Conservation (phyloP, 352 stramenopile species). For the Globisporangium polare region DNA sequence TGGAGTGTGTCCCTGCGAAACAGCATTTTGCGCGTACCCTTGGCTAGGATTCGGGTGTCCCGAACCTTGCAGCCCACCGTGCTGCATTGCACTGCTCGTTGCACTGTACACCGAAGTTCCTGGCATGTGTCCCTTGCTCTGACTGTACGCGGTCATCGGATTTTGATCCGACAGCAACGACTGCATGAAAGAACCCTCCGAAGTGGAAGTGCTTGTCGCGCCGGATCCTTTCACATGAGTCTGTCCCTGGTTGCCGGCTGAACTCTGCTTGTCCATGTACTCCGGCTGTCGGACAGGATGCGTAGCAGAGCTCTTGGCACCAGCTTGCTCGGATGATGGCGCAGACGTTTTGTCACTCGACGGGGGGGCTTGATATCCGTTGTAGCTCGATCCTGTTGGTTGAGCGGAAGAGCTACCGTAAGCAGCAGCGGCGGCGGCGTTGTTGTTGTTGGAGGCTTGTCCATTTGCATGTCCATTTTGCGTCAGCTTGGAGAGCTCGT, state of each 20-base stretch:
- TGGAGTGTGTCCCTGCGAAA: conserved; percentile 3
- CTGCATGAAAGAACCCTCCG: conserved; percentile 40
- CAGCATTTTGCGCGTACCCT: conserved; percentile 4
- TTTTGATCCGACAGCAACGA: conserved; percentile 31
- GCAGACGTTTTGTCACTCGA: conserved; percentile 2
- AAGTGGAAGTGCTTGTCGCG: not conserved
- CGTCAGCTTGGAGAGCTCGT: conserved; percentile 64
- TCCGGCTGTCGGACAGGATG: not conserved
- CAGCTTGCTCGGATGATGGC: not conserved
- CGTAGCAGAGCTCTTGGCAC: not conserved
- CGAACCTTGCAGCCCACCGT: conserved; percentile 5
- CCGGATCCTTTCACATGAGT: conserved; percentile 1
- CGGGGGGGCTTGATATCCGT: conserved; percentile 6
- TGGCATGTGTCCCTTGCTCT: conserved; percentile 9
- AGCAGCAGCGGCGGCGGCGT: not conserved
- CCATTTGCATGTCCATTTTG: conserved; percentile 31
- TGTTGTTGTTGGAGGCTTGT: not conserved
- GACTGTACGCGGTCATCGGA: conserved; percentile 13
- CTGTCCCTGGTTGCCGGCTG: conserved; percentile 8
- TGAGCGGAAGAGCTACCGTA: not conserved
- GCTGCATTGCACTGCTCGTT: conserved; percentile 4
- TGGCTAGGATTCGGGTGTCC: conserved; percentile 3
- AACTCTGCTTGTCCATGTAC: conserved; percentile 9
- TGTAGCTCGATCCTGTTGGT: not conserved
- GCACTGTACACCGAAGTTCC: conserved; percentile 5